Base-by-base conservation (phyloP, 108 stramenopile species). In the Cyclotella kingstonii region DNA sequence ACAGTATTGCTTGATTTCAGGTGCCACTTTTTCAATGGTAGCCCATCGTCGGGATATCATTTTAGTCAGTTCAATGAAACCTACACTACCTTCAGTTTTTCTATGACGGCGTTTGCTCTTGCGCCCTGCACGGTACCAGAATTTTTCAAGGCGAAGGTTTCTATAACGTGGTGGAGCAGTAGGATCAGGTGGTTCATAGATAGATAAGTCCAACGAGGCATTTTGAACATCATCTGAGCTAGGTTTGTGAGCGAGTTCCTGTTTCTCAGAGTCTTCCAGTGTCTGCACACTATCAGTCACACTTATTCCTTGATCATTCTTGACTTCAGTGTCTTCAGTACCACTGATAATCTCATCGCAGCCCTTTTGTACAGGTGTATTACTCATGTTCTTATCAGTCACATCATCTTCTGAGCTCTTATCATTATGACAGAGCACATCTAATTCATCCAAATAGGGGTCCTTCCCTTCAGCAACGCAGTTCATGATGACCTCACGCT, bases 41-140 rank as follows among this genome's bases (percentile, higher is more conserved):
- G 64, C 55, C 73, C 73, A 74, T 26, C 59, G 59, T 10, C 50
- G 7, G 5, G 73, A 74, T 48, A 74, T 63, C 73, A 74, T 74
- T 22, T 51, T 59, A n/a, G 73, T 74, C 57, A 74, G 30, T 5
- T 74, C 73, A 23, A 74, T 40, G 39, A 74, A 74, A 3, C 63
- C 54, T 15, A 58, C 58, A 39, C 55, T 55, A 31, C 73, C 73
- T 22, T 66, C 73, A 4, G 73, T 51, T 36, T 74, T 74, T 27
- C 73, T 58, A 61, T 74, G 73, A 17, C 58, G 57, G 25, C 73
- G 73, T 46, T 74, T 74, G 22, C 42, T 19, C 44, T 74, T 74
- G 45, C 39, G 36, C 5, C 51, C 38, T 5, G 63, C 73, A 19
- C 53, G 57, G 36, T 52, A 66, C 73, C 73, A 74, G 17, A 59